Percentiles rank a stretch among this genome's conserved stretches.
Conservation (phyloP, 805 yeast species). For the Nematodospora valgi region DNA sequence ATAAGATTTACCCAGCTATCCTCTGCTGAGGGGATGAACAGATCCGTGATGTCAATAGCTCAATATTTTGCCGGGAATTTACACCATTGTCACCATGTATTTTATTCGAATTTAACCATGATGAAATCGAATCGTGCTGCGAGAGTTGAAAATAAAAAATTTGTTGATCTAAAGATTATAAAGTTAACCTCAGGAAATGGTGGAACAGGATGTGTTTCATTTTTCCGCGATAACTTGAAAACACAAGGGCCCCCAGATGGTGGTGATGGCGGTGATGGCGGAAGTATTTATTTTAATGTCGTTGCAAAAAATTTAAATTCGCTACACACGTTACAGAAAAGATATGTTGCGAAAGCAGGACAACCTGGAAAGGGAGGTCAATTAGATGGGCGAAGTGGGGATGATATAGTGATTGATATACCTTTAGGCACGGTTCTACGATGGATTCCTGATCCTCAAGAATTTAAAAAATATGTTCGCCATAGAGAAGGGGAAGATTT, state of each 20-base stretch:
- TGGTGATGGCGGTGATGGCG: conserved; percentile 98
- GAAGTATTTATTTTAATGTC: conserved; percentile 80
- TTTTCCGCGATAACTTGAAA: conserved; percentile 79
- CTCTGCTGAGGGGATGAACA: not conserved
- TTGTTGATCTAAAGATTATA: conserved; percentile 63
- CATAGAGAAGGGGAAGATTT: conserved; percentile 14
- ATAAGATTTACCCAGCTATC: no score
- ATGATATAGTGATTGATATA: conserved; percentile 73
- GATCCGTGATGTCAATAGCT: conserved; percentile 17
- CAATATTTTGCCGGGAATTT: conserved; percentile 40
- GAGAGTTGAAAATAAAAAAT: conserved; percentile 32
- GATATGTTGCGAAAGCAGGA: conserved; percentile 74
- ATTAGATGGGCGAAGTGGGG: conserved; percentile 82
- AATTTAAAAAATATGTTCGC: conserved; percentile 29
- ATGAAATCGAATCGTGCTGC: conserved; percentile 23
- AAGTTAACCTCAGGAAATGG: conserved; percentile 76
- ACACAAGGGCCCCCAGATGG: conserved; percentile 96
- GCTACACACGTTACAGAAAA: conserved; percentile 62
- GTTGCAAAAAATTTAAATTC: conserved; percentile 61
- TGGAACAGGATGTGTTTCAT: conserved; percentile 85
- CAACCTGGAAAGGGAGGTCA: conserved; percentile 69
- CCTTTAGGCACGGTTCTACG: conserved; percentile 88
- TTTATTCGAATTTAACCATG: conserved; percentile 8
- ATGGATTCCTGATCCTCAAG: conserved; percentile 77
- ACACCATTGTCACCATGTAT: conserved; percentile 37